These are phyloP conservation scores for Angomonas deanei DNA, from an alignment of 208 protist species.

Conservation along the genomic window DNA sequence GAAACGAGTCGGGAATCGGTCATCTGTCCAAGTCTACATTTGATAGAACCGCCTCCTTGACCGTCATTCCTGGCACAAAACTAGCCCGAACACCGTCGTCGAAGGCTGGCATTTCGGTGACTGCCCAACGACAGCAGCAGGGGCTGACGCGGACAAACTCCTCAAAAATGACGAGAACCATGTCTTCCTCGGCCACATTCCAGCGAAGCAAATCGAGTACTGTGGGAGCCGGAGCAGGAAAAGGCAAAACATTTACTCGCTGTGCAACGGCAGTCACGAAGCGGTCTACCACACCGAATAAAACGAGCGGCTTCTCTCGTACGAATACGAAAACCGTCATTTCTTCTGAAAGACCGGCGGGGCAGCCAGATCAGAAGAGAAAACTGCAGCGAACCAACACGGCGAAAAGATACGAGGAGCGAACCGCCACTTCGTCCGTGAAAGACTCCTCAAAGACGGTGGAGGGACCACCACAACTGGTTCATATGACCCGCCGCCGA, in stretches of 20 bases:
- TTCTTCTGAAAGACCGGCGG: no score
- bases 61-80: slow-evolving; percentile 9
- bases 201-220: slow-evolving; percentile 11
- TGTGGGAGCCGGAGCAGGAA: background rate
- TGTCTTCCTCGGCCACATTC: background rate
- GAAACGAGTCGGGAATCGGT: background rate
- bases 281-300: background rate
- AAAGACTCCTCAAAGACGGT: background rate
- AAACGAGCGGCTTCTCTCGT: background rate
- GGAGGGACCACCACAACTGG: slow-evolving; percentile 18
- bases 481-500: slow-evolving; percentile 5
- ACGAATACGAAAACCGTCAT: background rate
- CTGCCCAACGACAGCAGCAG: background rate
- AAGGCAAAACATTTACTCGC: background rate
- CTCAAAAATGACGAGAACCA: background rate
- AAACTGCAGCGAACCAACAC: background rate
- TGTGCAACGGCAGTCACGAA: background rate
- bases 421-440: background rate
- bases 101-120: slow-evolving; percentile 9
- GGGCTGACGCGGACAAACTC: slow-evolving; percentile 10
- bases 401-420: background rate
- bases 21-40: background rate
- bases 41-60: slow-evolving; percentile 8
- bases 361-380: background rate
- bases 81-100: slow-evolving; percentile 15